Conservation (phyloP, 2,329 filamentous ascomycete species). For the Alternaria triticina region DNA sequence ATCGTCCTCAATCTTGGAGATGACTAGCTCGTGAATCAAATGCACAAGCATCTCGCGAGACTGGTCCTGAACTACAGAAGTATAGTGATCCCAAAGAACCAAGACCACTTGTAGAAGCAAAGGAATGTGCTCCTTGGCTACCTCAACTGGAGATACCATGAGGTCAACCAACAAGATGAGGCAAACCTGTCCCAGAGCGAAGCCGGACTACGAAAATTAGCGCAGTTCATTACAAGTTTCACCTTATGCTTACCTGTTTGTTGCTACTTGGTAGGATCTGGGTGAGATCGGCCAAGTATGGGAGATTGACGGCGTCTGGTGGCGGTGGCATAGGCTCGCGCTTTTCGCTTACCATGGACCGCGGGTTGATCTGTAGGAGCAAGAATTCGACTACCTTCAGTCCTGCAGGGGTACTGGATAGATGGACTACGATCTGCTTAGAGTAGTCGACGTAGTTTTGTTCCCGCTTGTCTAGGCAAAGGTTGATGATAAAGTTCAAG, state of each 20-base stretch:
- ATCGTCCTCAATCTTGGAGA: constrained; percentile 76
- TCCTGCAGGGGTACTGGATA: constrained; percentile 84
- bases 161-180: constrained; percentile 93
- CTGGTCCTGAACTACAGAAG: constrained; percentile 91
- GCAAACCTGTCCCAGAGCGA: constrained; percentile 91
- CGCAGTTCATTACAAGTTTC: background rate
- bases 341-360: constrained; percentile 96
- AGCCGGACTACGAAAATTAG: constrained; percentile 64
- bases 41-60: constrained; percentile 98
- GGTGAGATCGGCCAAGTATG: constrained; percentile 76
- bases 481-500: constrained; percentile 92
- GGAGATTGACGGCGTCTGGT: constrained; percentile 74
- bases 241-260: constrained; percentile 30
- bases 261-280: constrained; percentile 39
- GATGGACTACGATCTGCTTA: constrained; percentile 96
- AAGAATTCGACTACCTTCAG: constrained; percentile 95
- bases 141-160: constrained; percentile 88
- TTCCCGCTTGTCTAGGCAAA: constrained; percentile 91
- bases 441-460: constrained; percentile 98
- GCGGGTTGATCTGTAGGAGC: constrained; percentile 86
- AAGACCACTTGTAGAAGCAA: constrained; percentile 88
- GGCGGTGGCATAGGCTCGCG: constrained; percentile 61
- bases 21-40: constrained; percentile 93
- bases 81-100: constrained; percentile 98
- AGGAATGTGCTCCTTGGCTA: constrained; percentile 80